Evolutionary conservation across 148 eudicot genomes (phyloP).

Genomic region (Drosera capensis): DNA sequence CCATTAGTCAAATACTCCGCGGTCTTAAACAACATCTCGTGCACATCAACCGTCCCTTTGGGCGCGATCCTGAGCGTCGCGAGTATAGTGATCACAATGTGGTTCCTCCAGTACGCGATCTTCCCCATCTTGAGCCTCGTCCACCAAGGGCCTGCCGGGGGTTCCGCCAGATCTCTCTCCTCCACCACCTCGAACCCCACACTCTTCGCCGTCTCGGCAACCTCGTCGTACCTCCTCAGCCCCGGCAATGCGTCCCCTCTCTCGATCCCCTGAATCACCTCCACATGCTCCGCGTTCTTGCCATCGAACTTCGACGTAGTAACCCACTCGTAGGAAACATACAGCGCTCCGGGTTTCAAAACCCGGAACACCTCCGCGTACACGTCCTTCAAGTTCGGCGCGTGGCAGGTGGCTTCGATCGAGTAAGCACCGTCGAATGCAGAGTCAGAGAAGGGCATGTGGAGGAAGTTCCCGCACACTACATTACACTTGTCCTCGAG

Average conservation of each 20-base stretch:
- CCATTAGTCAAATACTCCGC: constrained; percentile 32
- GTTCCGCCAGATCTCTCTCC: constrained; percentile 29
- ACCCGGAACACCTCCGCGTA: constrained; percentile 33
- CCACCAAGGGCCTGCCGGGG: constrained; percentile 47
- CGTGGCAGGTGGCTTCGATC: constrained; percentile 47
- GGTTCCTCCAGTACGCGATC: constrained; percentile 40
- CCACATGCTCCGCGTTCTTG: constrained; percentile 21
- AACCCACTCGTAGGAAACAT: constrained; percentile 46
- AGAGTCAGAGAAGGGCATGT: constrained; percentile 27
- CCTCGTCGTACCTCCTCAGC: constrained; percentile 20
- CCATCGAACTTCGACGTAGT: constrained; percentile 23
- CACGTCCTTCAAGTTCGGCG: constrained; percentile 35
- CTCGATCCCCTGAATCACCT: constrained; percentile 37
- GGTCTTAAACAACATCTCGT: constrained; percentile 39
- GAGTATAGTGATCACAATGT: constrained; percentile 18
- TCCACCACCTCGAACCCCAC: constrained; percentile 33
- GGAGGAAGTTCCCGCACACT: constrained; percentile 31
- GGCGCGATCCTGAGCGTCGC: constrained; percentile 35
- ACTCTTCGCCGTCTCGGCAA: constrained; percentile 17
- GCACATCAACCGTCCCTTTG: constrained; percentile 41
- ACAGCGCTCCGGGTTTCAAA: constrained; percentile 31
- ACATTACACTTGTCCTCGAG: constrained; percentile 31
- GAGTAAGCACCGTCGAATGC: constrained; percentile 41
- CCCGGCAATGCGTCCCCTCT: constrained; percentile 38
- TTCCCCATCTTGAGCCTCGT: constrained; percentile 38